These are phyloP conservation scores for Trifolium subterraneum DNA, from an alignment of 306 rosid genomes.

Conservation along the genomic window DNA sequence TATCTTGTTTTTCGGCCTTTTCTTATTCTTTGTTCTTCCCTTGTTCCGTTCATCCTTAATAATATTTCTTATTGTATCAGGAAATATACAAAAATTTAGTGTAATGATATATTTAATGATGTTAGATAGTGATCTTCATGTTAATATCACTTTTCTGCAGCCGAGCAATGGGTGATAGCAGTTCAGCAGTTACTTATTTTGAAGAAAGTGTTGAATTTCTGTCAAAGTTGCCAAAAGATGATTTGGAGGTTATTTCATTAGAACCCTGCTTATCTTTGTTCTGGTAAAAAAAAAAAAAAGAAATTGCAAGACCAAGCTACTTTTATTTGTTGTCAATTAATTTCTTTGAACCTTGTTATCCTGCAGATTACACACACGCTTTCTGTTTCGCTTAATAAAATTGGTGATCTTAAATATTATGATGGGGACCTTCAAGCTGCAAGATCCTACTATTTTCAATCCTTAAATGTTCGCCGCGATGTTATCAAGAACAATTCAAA, in stretches of 20 bases:
- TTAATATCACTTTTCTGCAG: constrained; percentile 53
- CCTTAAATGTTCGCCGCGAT: constrained; percentile 86
- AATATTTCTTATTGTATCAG: constrained; percentile 4
- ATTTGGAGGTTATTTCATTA: constrained; percentile 67
- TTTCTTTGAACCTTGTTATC: constrained; percentile 25
- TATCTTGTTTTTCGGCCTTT: too few species aligned
- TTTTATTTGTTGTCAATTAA: constrained; percentile 13
- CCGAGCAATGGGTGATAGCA: constrained; percentile 85
- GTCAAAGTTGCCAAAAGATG: constrained; percentile 78
- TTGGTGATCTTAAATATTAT: constrained; percentile 95
- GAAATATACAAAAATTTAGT: not conserved
- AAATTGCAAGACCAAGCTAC: not conserved
- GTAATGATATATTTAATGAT: constrained; percentile 20
- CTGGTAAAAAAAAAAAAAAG: constrained; percentile 1
- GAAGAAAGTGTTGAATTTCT: constrained; percentile 90
- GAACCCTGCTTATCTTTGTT: constrained; percentile 28
- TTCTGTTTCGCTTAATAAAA: constrained; percentile 93
- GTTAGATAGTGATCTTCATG: constrained; percentile 13
- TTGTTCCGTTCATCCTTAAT: not conserved
- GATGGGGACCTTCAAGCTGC: constrained; percentile 87
- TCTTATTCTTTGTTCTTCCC: too few species aligned
- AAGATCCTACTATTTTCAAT: constrained; percentile 74
- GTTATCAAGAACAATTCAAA: constrained; percentile 62
- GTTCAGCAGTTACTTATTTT: constrained; percentile 76
- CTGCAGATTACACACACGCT: constrained; percentile 84